A percentile compares a stretch with the other conserved stretches of the same genome.
phyloP scores from a whole-genome alignment of 164 flowering plant genomes.

The Vitis amurensis region DNA sequence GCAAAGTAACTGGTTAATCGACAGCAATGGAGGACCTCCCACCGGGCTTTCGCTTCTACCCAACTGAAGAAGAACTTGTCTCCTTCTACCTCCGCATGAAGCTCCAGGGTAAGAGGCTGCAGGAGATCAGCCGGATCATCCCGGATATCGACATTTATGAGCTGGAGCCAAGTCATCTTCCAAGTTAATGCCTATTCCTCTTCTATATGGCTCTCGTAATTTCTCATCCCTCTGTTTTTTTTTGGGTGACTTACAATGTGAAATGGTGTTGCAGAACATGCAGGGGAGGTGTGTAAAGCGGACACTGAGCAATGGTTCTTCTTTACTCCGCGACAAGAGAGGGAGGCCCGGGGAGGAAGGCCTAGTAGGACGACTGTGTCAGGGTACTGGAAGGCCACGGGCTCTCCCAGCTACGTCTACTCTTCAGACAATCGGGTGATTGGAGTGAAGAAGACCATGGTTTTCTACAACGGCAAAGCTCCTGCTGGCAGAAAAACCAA shows the following conservation, averaged over 20 bases:
- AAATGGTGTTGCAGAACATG: constrained; percentile 23
- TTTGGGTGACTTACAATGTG: not conserved
- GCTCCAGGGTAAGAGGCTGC: constrained; percentile 32
- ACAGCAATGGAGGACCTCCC: constrained; percentile 17
- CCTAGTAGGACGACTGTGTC: constrained; percentile 42
- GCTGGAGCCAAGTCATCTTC: constrained; percentile 51
- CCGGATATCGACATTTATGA: constrained; percentile 41
- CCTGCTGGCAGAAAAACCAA: constrained; percentile 51
- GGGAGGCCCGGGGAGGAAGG: constrained; percentile 52
- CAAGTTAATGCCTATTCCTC: constrained; percentile 22
- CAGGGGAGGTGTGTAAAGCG: constrained; percentile 30
- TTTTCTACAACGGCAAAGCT: constrained; percentile 54
- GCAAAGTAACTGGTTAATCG: not conserved
- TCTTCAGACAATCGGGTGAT: constrained; percentile 43
- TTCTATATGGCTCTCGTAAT: not conserved
- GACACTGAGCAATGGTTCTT: constrained; percentile 63
- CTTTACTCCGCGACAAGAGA: constrained; percentile 47
- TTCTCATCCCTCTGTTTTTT: not conserved
- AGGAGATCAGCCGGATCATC: constrained; percentile 35
- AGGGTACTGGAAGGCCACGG: constrained; percentile 73
- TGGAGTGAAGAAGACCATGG: constrained; percentile 59
- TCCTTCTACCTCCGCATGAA: constrained; percentile 50
- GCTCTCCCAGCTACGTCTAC: constrained; percentile 47
- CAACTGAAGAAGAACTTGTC: constrained; percentile 68
- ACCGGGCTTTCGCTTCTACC: constrained; percentile 61